Base-by-base conservation (phyloP, 345 rosid genomes). In the Mercurialis annua region DNA sequence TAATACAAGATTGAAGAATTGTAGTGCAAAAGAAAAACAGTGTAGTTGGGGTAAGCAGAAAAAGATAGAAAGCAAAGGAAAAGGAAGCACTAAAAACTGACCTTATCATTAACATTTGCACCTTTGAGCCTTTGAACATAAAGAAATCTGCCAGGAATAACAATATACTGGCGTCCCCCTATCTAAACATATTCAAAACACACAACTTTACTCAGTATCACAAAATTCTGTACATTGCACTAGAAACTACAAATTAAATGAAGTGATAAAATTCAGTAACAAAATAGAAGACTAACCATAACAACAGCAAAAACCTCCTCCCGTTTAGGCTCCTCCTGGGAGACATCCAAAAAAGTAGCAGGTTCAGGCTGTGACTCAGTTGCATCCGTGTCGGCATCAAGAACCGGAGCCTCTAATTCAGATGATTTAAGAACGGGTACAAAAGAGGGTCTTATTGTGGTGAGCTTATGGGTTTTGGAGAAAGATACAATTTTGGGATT, bases 301-400 rank as follows among this genome's bases (percentile, higher is more conserved):
- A 94, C 92, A 66, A 90, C 97, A 64, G 99, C 99, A 64, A 90
- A 94, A 53, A 94, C 68, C 77, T 94, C 91, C 77, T 89, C 97
- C 31, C 99, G 85, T 82, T 87, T 89, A 76, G 92, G 90, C 50
- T 73, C 72, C 2, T 85, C 90, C 61, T 67, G 52, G 38, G 82
- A 36, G 31, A 75, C 71, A 27, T 76, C 79, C 20, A 77, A 58
- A 61, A 55, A 14, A 27, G 64, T 67, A 31, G 67, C 58, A 12
- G 74, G 27, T 9, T n/a, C 54, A 14, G 58, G 44, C 42, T 71
- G 83, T 7, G 77, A 17, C 14, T 73, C 82, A 1, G 81, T 44
- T 0, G 62, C 62, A 8, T 71, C 81, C 2, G 77, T 70, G n/a
- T 86, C 89, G 16, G 73, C 64, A 55, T 80, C 87, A 24, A 78